These are phyloP conservation scores for Trichoderma asperellum DNA, from an alignment of 2,329 filamentous ascomycete genomes.

Conservation along the genomic window DNA sequence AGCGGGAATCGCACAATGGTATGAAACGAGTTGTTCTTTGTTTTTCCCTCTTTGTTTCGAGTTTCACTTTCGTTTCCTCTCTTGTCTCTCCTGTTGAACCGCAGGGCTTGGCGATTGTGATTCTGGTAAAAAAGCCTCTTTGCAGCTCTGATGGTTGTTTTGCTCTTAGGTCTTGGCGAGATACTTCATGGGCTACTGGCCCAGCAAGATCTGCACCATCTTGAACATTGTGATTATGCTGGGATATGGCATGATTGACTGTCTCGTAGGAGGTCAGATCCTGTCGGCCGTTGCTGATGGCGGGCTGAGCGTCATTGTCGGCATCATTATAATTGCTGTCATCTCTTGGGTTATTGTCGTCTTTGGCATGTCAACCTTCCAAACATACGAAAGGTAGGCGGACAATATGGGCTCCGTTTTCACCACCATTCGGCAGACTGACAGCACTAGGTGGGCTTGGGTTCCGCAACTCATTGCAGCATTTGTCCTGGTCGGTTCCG, in stretches of 20 bases:
- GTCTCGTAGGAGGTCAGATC: slow-evolving; percentile 78
- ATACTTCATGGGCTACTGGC: slow-evolving; percentile 73
- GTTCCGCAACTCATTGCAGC: slow-evolving; percentile 73
- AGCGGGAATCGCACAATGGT: slow-evolving; percentile 80
- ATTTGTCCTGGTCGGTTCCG: slow-evolving; percentile 73
- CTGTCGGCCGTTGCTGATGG: slow-evolving; percentile 70
- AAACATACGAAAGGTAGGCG: slow-evolving; percentile 66
- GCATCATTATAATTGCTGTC: slow-evolving; percentile 75
- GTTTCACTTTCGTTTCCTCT: background rate
- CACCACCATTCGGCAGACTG: background rate
- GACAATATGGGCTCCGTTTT: background rate
- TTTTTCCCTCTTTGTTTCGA: background rate
- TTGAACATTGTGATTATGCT: slow-evolving; percentile 64
- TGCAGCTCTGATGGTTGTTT: background rate
- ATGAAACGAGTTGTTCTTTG: slow-evolving; percentile 3
- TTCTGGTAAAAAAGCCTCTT: background rate
- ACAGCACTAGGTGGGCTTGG: slow-evolving; percentile 42
- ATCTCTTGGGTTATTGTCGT: slow-evolving; percentile 74
- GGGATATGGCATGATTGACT: slow-evolving; percentile 78
- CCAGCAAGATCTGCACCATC: slow-evolving; percentile 39
- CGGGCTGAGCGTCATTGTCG: slow-evolving; percentile 71
- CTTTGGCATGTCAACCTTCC: slow-evolving; percentile 59
- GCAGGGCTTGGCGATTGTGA: background rate
- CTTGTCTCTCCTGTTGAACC: background rate
- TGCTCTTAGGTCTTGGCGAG: slow-evolving; percentile 62